phyloP scores from a whole-genome alignment of 1,284 basidiomycete genomes.

The Xerocomus amazonicus region DNA sequence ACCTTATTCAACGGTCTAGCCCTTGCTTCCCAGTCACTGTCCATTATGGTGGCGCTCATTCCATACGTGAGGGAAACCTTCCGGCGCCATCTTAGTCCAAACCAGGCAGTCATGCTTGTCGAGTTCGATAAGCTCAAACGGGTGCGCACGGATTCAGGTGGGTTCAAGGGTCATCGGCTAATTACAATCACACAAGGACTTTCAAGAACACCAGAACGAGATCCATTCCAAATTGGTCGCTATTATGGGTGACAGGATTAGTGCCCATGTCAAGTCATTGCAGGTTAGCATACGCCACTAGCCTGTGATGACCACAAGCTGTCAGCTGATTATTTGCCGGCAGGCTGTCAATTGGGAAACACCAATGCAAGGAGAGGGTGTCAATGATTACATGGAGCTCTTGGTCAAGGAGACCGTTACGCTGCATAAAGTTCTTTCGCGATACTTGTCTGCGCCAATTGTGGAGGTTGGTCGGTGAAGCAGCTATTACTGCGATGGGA shows the following conservation, averaged over 20 bases:
- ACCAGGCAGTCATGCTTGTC: conserved; percentile 93
- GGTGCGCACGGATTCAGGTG: conserved; percentile 43
- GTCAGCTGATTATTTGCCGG: conserved; percentile 6
- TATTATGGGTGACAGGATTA: conserved; percentile 96
- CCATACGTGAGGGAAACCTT: conserved; percentile 95
- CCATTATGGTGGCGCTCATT: conserved; percentile 92
- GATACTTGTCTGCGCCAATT: conserved; percentile 76
- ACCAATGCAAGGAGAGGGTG: conserved; percentile 50
- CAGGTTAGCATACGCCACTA: conserved; percentile 46
- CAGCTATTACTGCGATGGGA: not conserved
- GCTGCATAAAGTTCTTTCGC: conserved; percentile 92
- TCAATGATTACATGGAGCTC: conserved; percentile 85
- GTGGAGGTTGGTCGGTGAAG: conserved; percentile 60
- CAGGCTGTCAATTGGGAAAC: conserved; percentile 77
- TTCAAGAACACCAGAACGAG: conserved; percentile 98
- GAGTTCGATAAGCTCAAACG: conserved; percentile 99
- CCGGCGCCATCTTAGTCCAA: conserved; percentile 85
- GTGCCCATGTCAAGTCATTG: conserved; percentile 79
- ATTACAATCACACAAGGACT: conserved; percentile 61
- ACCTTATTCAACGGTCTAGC: conserved; percentile 46
- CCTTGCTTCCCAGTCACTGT: conserved; percentile 92
- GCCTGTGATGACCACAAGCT: not conserved
- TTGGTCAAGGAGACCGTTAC: conserved; percentile 95
- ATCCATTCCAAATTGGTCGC: conserved; percentile 97
- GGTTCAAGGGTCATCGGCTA: conserved; percentile 8